phyloP scores from a whole-genome alignment of 192 early-diverging fungal species.

The Rhizophlyctis rosea region DNA sequence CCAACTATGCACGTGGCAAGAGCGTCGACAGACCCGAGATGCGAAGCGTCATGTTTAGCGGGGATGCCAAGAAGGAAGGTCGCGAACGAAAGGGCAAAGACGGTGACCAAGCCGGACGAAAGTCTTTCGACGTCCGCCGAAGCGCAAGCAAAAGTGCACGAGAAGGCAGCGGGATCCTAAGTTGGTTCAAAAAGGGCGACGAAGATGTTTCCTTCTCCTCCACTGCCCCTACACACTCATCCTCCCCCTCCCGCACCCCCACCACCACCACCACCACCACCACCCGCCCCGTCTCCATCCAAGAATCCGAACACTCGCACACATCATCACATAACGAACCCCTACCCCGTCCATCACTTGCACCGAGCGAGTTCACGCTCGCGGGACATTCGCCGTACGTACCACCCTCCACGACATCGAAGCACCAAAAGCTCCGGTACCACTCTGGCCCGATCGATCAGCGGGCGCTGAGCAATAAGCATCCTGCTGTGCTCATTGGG shows the following conservation, averaged over 20 bases:
- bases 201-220: no score
- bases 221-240: no score
- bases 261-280: background rate
- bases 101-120: no score
- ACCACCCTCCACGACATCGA: background rate
- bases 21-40: no score
- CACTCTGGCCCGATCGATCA: constrained; percentile 51
- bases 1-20: no score
- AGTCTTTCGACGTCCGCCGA: constrained; percentile 27
- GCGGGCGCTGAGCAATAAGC: constrained; percentile 31
- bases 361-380: constrained; percentile 16
- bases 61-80: no score
- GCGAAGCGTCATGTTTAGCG: no score
- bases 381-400: background rate
- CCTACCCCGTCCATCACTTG: constrained; percentile 18
- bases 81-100: no score
- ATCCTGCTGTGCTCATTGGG: constrained; percentile 22
- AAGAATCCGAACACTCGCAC: constrained; percentile 3
- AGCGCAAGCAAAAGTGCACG: constrained; percentile 10
- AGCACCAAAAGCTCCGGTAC: constrained; percentile 21
- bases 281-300: background rate
- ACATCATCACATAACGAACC: background rate
- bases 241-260: background rate
- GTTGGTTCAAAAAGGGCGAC: constrained; percentile 26
- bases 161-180: constrained; percentile 17